Base-by-base conservation (phyloP, 78 protist species). In the Polysphondylium violaceum region DNA sequence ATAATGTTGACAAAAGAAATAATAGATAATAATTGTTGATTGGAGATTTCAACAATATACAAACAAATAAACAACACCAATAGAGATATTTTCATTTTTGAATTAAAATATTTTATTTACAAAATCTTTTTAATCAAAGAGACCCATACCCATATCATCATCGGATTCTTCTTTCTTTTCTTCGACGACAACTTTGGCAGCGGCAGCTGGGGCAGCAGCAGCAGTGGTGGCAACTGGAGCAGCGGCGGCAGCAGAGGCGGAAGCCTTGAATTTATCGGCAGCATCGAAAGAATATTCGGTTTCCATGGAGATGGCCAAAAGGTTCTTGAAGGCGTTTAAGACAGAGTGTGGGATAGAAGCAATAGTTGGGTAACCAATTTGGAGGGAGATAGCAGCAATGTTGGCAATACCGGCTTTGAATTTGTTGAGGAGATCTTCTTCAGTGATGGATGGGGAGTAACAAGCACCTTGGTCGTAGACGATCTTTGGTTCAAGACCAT, bases 261-360 rank as follows among this genome's bases (percentile, higher is more conserved):
- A 41, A 64, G 92, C 92, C 89, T 95, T 94, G 90, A 97, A 43
- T 81, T 94, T 89, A 41, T 65, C 95, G 77, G 93, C 95, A 68
- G 79, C 92, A 40, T 44, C 50, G 97, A 98, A 97, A 51, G 85
- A 1, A 96, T 55, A 50, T 19, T 96, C 98, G 71, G 99, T 88
- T 69, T 25, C 98, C 85, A 97, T n/a, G n/a, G 98, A 75, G 29
- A 99, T 68, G 67, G 99, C 98, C 27, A 96, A 35, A 60, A 98
- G 56, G 77, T 98, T 96, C 96, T 97, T 94, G 99, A 88, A 97
- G 56, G 95, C 99, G 95, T 95, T 95, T 95, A 92, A 21, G 74
- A 98, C 3, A 58, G 76, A 0, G 96, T 98, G 99, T 61, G 99
- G 99, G 69, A 97, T 75, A 33, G 99, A 89, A 53, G 98, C 97